These are phyloP conservation scores for Elsinoe arachidis DNA, from an alignment of 2,329 filamentous ascomycete species.

Conservation along the genomic window DNA sequence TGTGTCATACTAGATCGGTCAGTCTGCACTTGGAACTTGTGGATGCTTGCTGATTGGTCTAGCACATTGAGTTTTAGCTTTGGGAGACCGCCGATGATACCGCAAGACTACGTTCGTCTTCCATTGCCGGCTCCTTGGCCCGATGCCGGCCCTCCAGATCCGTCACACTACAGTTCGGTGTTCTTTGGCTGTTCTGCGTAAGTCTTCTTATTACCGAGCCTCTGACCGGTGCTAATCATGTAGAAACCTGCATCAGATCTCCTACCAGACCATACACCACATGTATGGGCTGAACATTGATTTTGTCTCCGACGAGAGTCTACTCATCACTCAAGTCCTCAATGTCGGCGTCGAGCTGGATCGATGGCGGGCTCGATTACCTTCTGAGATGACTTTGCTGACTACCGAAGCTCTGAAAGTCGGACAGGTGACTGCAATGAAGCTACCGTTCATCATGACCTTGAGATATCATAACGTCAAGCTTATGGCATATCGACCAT, in stretches of 20 bases:
- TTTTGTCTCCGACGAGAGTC: constrained; percentile 16
- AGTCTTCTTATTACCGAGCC: neutral
- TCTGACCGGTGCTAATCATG: constrained; percentile 20
- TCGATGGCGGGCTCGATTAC: constrained; percentile 31
- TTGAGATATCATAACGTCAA: constrained; percentile 36
- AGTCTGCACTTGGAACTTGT: constrained; percentile 19
- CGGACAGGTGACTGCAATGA: constrained; percentile 18
- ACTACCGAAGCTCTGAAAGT: neutral
- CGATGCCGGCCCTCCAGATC: neutral
- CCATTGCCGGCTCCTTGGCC: constrained; percentile 21
- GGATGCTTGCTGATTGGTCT: neutral
- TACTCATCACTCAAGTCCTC: neutral
- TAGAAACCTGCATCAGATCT: constrained; percentile 10
- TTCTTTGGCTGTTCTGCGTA: neutral
- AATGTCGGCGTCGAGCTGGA: constrained; percentile 19
- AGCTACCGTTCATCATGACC: constrained; percentile 37
- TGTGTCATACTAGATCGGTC: constrained; percentile 42
- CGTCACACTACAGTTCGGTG: neutral
- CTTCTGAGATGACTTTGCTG: constrained; percentile 21
- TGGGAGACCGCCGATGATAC: constrained; percentile 40
- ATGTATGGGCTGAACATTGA: constrained; percentile 3
- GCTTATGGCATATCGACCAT: constrained; percentile 35
- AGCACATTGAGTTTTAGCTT: constrained; percentile 40
- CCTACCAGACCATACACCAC: constrained; percentile 9
- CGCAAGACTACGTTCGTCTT: constrained; percentile 36